A percentile compares a stretch with the other conserved stretches of the same genome.
Evolutionary conservation across 108 stramenopile genomes (phyloP).

Genomic region (Cyclotella distinguenda): DNA sequence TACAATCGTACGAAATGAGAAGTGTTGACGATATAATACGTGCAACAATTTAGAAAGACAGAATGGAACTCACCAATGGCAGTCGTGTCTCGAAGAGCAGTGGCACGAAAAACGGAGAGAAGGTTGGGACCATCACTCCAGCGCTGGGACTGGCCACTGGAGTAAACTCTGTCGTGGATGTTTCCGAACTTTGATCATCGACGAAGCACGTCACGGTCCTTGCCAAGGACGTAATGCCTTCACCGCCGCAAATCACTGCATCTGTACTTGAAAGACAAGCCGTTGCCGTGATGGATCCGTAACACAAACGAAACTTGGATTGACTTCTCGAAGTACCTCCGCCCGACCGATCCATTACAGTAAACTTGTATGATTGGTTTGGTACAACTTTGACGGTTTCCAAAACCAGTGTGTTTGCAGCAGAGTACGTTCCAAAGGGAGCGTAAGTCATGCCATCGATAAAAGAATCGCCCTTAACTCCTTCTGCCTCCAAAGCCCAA

Average conservation of each 20-base stretch:
- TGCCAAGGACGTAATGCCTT: neutral
- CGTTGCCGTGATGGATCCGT: constrained; percentile 9
- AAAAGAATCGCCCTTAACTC: neutral
- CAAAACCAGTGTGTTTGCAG: neutral
- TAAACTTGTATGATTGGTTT: constrained; percentile 19
- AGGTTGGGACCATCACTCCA: constrained; percentile 6
- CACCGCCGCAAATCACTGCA: constrained; percentile 24
- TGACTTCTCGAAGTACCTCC: constrained; percentile 3
- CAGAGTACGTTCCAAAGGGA: constrained; percentile 24
- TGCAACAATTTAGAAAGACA: neutral
- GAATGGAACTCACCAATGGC: neutral
- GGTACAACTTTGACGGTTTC: constrained; percentile 7
- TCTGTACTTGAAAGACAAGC: constrained; percentile 10
- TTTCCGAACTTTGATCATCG: neutral
- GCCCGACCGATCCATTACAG: constrained; percentile 14
- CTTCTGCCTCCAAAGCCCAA: constrained; percentile 27
- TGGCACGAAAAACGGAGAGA: constrained; percentile 20
- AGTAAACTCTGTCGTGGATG: neutral
- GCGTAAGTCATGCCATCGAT: constrained; percentile 24
- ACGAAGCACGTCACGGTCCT: constrained; percentile 9
- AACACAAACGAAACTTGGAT: constrained; percentile 28
- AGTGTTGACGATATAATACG: neutral
- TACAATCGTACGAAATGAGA: neutral
- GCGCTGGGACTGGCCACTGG: neutral
- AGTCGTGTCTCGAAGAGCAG: constrained; percentile 8